Percentiles rank a stretch among this genome's conserved stretches.
Conservation (phyloP, 2,329 filamentous ascomycete genomes). For the Mycosphaerella sp. region DNA sequence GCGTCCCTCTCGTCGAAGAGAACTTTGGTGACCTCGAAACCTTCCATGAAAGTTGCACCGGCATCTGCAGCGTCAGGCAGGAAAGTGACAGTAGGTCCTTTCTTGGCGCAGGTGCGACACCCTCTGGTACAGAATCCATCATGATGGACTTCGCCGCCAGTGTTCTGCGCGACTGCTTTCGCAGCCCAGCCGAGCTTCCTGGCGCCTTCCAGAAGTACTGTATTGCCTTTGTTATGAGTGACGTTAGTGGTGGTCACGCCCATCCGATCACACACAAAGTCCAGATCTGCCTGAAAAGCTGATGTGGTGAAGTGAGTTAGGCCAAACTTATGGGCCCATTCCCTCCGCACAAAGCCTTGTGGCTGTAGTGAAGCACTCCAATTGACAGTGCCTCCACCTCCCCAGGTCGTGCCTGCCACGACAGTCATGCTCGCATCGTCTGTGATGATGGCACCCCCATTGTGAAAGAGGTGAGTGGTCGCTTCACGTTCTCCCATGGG, state of each 20-base stretch:
- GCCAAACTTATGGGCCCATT: constrained; percentile 65
- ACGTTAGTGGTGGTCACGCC: constrained; percentile 63
- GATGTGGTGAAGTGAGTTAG: constrained; percentile 67
- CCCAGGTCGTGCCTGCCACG: constrained; percentile 67
- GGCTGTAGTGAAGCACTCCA: constrained; percentile 67
- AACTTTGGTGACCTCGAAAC: constrained; percentile 65
- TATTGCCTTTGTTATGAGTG: constrained; percentile 67
- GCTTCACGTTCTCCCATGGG: constrained; percentile 65
- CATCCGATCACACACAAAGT: constrained; percentile 73
- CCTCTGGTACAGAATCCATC: constrained; percentile 60
- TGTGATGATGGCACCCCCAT: constrained; percentile 54
- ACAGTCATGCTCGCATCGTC: constrained; percentile 50
- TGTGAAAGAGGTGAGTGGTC: constrained; percentile 61
- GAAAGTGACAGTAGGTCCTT: constrained; percentile 70
- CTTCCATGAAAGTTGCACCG: constrained; percentile 78
- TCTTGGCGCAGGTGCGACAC: constrained; percentile 63
- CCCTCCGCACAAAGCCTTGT: constrained; percentile 67
- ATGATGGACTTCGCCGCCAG: constrained; percentile 64
- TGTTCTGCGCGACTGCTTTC: constrained; percentile 71
- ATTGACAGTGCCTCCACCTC: constrained; percentile 82
- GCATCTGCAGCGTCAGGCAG: constrained; percentile 71
- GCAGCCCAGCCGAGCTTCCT: constrained; percentile 66
- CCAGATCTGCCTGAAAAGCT: constrained; percentile 71
- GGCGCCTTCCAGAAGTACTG: constrained; percentile 66
- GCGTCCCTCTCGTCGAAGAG: constrained; percentile 54